Evolutionary conservation across 371 early-diverging fungal species (phyloP).

Genomic region (Mucor piriformis): DNA sequence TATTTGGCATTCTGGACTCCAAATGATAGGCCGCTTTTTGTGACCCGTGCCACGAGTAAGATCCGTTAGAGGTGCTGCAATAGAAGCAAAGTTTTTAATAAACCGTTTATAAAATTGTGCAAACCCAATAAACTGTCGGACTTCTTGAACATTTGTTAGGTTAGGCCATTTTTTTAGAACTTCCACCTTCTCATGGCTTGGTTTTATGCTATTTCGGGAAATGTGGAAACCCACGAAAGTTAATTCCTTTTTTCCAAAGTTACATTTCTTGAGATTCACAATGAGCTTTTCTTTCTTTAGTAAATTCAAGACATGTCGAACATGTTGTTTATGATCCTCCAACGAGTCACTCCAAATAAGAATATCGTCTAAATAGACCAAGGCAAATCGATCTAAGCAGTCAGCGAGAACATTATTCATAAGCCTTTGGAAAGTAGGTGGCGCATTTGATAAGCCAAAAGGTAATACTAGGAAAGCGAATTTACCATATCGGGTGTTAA

Average conservation of each 20-base stretch:
- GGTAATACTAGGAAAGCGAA: slow-evolving; percentile 49
- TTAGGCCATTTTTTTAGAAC: slow-evolving; percentile 34
- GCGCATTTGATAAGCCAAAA: slow-evolving; percentile 52
- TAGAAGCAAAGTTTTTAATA: slow-evolving; percentile 31
- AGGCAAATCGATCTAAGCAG: slow-evolving; percentile 35
- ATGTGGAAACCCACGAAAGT: slow-evolving; percentile 51
- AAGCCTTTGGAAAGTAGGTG: slow-evolving; percentile 42
- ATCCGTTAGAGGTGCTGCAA: slow-evolving; percentile 44
- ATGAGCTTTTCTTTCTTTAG: slow-evolving; percentile 38
- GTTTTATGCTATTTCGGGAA: slow-evolving; percentile 26
- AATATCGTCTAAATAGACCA: slow-evolving; percentile 64
- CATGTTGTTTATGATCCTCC: slow-evolving; percentile 48
- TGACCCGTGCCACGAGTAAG: slow-evolving; percentile 35
- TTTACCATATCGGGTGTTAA: slow-evolving; percentile 42
- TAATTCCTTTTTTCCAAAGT: slow-evolving; percentile 36
- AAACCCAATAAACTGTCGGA: slow-evolving; percentile 40
- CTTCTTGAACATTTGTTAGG: slow-evolving; percentile 39
- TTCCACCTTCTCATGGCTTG: slow-evolving; percentile 30
- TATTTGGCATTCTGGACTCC: slow-evolving; percentile 19
- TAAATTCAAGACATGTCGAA: slow-evolving; percentile 34
- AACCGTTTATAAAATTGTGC: slow-evolving; percentile 40
- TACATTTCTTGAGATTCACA: slow-evolving; percentile 57
- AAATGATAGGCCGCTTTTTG: slow-evolving; percentile 21
- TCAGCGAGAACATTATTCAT: slow-evolving; percentile 42
- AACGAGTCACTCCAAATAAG: slow-evolving; percentile 50